Conservation (phyloP, 345 rosid genomes). For the Clarkia xantiana region DNA sequence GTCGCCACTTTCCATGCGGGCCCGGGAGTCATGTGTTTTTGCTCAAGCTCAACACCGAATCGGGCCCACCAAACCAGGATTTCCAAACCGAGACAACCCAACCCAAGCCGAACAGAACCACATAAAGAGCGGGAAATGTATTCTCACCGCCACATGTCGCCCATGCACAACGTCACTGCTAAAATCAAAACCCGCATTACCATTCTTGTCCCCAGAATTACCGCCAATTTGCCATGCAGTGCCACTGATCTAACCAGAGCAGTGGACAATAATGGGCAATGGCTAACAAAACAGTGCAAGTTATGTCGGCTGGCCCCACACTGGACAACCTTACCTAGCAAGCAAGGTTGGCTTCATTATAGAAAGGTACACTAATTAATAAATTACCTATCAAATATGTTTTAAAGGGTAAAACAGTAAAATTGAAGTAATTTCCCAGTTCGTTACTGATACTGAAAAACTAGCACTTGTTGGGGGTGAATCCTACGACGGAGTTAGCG, state of each 20-base stretch:
- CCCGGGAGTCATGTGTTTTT: neutral
- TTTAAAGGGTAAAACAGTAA: neutral
- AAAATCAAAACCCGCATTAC: neutral
- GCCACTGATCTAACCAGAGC: neutral
- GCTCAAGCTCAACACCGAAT: too few relatives aligned
- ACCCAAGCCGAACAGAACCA: neutral
- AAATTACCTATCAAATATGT: neutral
- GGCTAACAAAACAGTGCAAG: neutral
- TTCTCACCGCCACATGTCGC: neutral
- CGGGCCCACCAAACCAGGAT: too few relatives aligned
- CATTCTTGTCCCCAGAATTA: neutral
- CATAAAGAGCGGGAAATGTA: neutral
- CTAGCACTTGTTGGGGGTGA: conserved; percentile 56
- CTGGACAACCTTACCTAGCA: conserved; percentile 2
- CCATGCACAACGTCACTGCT: neutral
- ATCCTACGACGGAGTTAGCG: conserved; percentile 44
- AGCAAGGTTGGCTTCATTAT: neutral
- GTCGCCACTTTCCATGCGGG: neutral
- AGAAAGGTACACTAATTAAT: neutral
- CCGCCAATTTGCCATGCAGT: neutral
- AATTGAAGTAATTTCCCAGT: neutral
- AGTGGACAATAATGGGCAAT: conserved; percentile 1
- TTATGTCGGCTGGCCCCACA: conserved; percentile 15
- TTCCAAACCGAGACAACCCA: neutral
- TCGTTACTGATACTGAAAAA: neutral